These are phyloP conservation scores for Limnanthes douglasii DNA, from an alignment of 345 rosid genomes.

Conservation along the genomic window DNA sequence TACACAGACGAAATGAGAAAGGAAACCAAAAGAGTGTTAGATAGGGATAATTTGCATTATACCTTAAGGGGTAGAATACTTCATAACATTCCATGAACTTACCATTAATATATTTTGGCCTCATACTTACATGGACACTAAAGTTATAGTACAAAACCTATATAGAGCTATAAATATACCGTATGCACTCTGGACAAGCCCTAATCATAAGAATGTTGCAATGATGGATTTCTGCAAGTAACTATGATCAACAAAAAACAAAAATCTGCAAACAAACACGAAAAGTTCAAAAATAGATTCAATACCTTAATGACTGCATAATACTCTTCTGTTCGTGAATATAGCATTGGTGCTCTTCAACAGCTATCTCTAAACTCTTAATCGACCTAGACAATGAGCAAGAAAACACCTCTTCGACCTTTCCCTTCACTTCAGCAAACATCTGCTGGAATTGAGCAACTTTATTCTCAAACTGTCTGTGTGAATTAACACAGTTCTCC, in stretches of 20 bases:
- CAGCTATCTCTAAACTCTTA: conserved; percentile 39
- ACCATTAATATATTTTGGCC: too few species aligned
- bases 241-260: neutral
- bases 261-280: neutral
- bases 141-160: too few species aligned
- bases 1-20: too few species aligned
- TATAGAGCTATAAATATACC: too few species aligned
- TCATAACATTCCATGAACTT: too few species aligned
- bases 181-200: too few species aligned
- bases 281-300: conserved; percentile 9
- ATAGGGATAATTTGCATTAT: too few species aligned
- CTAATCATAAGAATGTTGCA: too few species aligned
- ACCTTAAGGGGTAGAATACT: too few species aligned
- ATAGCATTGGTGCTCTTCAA: conserved; percentile 54
- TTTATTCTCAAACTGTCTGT: conserved; percentile 85
- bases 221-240: too few species aligned
- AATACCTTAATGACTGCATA: conserved; percentile 94
- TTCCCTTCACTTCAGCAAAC: conserved; percentile 57
- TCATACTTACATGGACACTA: too few species aligned
- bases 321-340: conserved; percentile 72
- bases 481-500: conserved; percentile 57
- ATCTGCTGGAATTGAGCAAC: conserved; percentile 68
- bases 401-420: conserved; percentile 62
- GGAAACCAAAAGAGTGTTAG: too few species aligned
- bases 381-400: conserved; percentile 27